Percentiles rank a stretch among this genome's conserved stretches.
These are phyloP conservation scores for Pseudogymnoascus sp. DNA, from an alignment of 2,329 filamentous ascomycete genomes.

Conservation along the genomic window DNA sequence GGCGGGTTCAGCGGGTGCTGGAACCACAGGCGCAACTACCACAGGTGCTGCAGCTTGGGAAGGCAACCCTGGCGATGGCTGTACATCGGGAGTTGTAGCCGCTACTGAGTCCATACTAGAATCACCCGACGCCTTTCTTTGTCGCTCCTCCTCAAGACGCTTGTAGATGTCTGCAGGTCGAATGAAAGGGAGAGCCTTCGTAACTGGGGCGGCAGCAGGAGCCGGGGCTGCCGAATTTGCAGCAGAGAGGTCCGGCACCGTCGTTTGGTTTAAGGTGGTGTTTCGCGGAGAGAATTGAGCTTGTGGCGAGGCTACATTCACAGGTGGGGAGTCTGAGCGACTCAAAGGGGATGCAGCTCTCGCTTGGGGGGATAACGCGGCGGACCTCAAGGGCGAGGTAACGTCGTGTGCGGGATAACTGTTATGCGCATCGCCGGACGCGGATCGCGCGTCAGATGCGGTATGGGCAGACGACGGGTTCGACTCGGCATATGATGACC, in stretches of 20 bases:
- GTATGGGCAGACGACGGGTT: constrained; percentile 16
- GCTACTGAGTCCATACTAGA: constrained; percentile 47
- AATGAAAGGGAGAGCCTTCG: constrained; percentile 55
- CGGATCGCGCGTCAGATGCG: constrained; percentile 17
- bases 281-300: constrained; percentile 51
- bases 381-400: constrained; percentile 39
- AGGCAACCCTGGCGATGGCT: neutral
- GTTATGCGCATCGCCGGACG: constrained; percentile 16
- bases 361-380: constrained; percentile 40
- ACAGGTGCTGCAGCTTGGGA: neutral
- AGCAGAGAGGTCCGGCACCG: constrained; percentile 25
- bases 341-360: constrained; percentile 26
- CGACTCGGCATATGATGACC: constrained; percentile 10
- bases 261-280: constrained; percentile 49
- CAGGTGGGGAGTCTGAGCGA: neutral
- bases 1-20: neutral
- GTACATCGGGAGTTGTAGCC: constrained; percentile 16
- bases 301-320: constrained; percentile 24
- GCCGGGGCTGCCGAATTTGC: constrained; percentile 23
- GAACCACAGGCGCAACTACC: neutral
- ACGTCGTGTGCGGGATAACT: constrained; percentile 36
- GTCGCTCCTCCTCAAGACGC: constrained; percentile 58
- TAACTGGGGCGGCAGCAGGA: constrained; percentile 21
- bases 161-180: constrained; percentile 72
- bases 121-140: constrained; percentile 48